Evolutionary conservation across 1,284 basidiomycete genomes (phyloP).

Genomic region (Xanthoconium separans): DNA sequence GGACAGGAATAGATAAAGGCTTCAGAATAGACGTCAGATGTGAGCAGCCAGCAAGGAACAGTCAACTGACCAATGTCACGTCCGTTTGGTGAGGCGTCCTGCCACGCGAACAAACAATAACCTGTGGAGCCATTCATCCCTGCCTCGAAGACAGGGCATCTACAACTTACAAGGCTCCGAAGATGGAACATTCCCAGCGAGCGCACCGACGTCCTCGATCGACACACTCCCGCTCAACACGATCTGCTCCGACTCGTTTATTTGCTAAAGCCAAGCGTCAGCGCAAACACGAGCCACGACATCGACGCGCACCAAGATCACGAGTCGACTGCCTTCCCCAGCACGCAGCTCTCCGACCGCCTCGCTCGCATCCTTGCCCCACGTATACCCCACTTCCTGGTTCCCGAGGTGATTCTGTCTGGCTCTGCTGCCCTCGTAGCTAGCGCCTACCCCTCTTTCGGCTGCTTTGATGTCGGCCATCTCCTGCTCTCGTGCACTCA

Average conservation of each 20-base stretch:
- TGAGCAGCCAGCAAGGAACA: neutral
- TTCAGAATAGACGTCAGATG: constrained; percentile 30
- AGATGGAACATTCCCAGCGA: constrained; percentile 50
- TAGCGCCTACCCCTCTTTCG: constrained; percentile 53
- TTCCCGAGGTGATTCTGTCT: constrained; percentile 56
- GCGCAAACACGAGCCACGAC: neutral
- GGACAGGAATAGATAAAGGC: constrained; percentile 92
- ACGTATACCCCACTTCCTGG: constrained; percentile 56
- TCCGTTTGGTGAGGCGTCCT: constrained; percentile 43
- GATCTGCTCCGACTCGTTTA: constrained; percentile 60
- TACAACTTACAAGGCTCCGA: constrained; percentile 49
- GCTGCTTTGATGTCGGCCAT: constrained; percentile 73
- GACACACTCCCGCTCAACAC: constrained; percentile 39
- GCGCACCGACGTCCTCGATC: constrained; percentile 40
- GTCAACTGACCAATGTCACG: constrained; percentile 54
- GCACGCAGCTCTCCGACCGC: constrained; percentile 59
- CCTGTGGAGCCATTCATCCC: constrained; percentile 33
- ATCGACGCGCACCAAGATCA: constrained; percentile 54
- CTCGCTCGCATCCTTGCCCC: constrained; percentile 61
- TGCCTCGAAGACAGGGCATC: neutral
- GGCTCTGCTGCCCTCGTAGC: constrained; percentile 57
- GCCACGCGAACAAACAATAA: constrained; percentile 78
- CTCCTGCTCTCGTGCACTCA: constrained; percentile 80
- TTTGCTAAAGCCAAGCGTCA: constrained; percentile 43
- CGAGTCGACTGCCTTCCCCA: constrained; percentile 50